Evolutionary conservation across 2,329 filamentous ascomycete species (phyloP), one percentile per base, ranked within the genome.

Genomic region (Mycosphaerelloides madeirae): DNA sequence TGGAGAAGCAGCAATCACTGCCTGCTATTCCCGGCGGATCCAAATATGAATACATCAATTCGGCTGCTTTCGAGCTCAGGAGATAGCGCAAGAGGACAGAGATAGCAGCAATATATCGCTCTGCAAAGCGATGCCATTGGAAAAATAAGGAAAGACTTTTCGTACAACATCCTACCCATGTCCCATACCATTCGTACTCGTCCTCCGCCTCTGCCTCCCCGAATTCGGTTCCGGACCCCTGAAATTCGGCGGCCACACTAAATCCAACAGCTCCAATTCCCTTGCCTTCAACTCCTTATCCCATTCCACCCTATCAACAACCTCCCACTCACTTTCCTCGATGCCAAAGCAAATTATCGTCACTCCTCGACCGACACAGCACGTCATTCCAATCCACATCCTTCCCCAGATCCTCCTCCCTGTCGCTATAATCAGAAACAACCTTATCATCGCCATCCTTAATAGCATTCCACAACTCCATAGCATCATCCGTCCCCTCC

Each of bases 381-480:
- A 44, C 34, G 13, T 32, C 28, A 15, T 44, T 44, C 34, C 41
- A 44, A 28, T 44, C 41, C 5, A 44, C 14, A 22, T 41, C 31
- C 3, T 38, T 35, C 2, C 37, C 43, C 9, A 45, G 29, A 15
- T 41, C 36, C 6, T 36, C 6, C 35, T 20, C 35, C 5, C 9
- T 8, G 6, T 18, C 22, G 16, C 31, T 34, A 1, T 29, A 12
- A 28, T 44, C 46, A 14, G 41, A 37, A 14, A 48, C 12, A 7
- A 48, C 37, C 18, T 29, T 48, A 3, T 40, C 36, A 3, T 29
- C 32, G 19, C 32, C 40, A 8, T 41, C 36, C 2, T 31, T 25
- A 9, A 48, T 8, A 1, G 32, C 11, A 15, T 44, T 48, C 43
- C 48, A 49, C 18, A 49, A 31, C 29, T 52, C 43, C 18, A 49